Percentiles rank a stretch among this genome's conserved stretches.
phyloP scores from a whole-genome alignment of 495 filamentous ascomycete genomes.

The Thermothielavioides terrestris region DNA sequence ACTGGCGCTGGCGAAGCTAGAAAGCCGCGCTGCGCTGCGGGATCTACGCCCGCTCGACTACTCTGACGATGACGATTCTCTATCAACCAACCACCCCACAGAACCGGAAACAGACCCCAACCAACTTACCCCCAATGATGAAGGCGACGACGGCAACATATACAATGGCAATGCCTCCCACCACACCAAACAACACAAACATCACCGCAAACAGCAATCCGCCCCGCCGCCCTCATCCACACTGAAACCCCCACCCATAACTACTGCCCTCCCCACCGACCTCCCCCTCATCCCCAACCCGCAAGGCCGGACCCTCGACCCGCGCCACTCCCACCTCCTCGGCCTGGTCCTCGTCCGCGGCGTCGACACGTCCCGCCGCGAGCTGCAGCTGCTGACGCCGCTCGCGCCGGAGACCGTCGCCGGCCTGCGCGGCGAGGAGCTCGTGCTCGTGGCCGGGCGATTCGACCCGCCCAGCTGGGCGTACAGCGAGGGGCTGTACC shows the following conservation, averaged over 20 bases:
- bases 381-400: constrained; percentile 48
- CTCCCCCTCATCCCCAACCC: constrained; percentile 35
- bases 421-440: constrained; percentile 27
- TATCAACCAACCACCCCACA: too few species aligned
- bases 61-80: background rate
- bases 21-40: constrained; percentile 27
- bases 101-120: too few species aligned
- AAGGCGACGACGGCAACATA: too few species aligned
- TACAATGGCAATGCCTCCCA: too few species aligned
- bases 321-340: constrained; percentile 35
- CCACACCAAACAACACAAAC: too few species aligned
- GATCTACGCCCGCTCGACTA: background rate
- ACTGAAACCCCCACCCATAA: background rate
- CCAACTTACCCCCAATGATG: too few species aligned
- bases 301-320: constrained; percentile 34
- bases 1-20: constrained; percentile 32
- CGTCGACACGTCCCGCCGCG: constrained; percentile 36
- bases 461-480: constrained; percentile 53
- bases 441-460: constrained; percentile 50
- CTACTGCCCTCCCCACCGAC: background rate
- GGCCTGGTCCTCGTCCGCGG: constrained; percentile 48
- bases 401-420: constrained; percentile 18
- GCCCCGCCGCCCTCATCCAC: background rate
- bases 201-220: background rate
- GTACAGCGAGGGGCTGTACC: constrained; percentile 44